phyloP scores from a whole-genome alignment of 306 rosid species.

The Styphnolobium japonicum region DNA sequence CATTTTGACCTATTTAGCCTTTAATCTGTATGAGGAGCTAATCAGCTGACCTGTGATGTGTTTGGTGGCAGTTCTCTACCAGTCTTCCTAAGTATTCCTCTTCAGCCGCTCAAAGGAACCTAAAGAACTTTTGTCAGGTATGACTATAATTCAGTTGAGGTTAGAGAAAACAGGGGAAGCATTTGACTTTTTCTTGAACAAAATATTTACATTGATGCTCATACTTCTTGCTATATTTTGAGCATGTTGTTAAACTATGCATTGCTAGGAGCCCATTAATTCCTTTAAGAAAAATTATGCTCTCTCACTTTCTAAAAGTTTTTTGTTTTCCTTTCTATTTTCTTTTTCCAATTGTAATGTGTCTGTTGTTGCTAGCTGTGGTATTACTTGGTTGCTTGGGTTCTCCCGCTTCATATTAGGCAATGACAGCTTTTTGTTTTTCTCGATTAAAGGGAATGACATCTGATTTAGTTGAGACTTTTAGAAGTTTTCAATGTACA shows the following conservation, averaged over 20 bases:
- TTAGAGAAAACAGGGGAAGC: neutral
- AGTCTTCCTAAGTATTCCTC: constrained; percentile 84
- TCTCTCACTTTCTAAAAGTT: neutral
- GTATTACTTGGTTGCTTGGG: neutral
- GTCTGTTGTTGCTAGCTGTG: neutral
- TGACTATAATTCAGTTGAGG: neutral
- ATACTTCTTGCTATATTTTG: neutral
- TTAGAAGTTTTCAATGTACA: neutral
- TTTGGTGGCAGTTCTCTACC: constrained; percentile 62
- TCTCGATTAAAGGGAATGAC: neutral
- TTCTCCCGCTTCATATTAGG: neutral
- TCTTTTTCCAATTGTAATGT: neutral
- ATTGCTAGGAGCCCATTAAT: neutral
- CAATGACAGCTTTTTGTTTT: neutral
- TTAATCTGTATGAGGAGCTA: neutral
- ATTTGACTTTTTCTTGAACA: neutral
- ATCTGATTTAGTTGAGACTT: neutral
- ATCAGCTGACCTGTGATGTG: constrained; percentile 20
- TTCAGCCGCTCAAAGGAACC: constrained; percentile 73
- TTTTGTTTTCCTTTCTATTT: neutral
- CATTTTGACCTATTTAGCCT: neutral
- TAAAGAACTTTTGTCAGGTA: constrained; percentile 77
- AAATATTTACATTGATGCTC: neutral
- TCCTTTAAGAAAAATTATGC: neutral
- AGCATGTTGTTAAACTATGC: neutral